phyloP scores from a whole-genome alignment of 1,139 yeast genomes.

The Kurtzmaniella quercitrusa region DNA sequence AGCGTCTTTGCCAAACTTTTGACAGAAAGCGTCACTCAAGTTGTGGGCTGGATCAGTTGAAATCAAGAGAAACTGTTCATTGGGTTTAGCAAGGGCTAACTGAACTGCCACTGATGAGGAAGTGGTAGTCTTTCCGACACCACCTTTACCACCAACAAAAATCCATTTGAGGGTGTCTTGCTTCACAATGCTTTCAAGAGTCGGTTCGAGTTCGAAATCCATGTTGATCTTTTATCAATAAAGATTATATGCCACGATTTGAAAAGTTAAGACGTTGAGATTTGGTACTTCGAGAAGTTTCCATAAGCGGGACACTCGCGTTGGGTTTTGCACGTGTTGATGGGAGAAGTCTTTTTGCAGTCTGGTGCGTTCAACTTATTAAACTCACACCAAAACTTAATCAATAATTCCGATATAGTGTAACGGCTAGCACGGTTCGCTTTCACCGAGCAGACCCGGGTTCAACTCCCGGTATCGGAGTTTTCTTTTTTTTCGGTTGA shows the following conservation, averaged over 20 bases:
- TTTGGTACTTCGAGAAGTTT: neutral
- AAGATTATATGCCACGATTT: neutral
- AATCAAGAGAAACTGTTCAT: conserved; percentile 78
- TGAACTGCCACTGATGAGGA: conserved; percentile 95
- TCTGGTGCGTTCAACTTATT: no score
- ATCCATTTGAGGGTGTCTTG: conserved; percentile 88
- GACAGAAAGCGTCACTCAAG: conserved; percentile 95
- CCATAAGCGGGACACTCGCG: neutral
- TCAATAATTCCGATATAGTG: conserved; percentile 81
- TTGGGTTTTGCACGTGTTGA: neutral
- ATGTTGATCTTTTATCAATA: conserved; percentile 16
- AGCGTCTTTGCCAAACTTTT: conserved; percentile 95
- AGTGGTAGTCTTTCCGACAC: conserved; percentile 97
- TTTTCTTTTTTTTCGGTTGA: conserved; percentile 21
- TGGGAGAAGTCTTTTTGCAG: neutral
- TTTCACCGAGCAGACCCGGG: conserved; percentile 82
- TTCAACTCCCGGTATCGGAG: conserved; percentile 82
- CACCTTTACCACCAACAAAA: conserved; percentile 98
- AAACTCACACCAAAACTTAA: no score
- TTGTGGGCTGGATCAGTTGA: conserved; percentile 99
- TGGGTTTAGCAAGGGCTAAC: conserved; percentile 73
- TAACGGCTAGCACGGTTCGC: conserved; percentile 83
- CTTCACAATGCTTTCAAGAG: conserved; percentile 57
- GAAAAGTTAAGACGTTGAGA: neutral
- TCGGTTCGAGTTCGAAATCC: conserved; percentile 60